phyloP scores from a whole-genome alignment of 2,329 filamentous ascomycete species.

The Aspergillus quadrilineatus region DNA sequence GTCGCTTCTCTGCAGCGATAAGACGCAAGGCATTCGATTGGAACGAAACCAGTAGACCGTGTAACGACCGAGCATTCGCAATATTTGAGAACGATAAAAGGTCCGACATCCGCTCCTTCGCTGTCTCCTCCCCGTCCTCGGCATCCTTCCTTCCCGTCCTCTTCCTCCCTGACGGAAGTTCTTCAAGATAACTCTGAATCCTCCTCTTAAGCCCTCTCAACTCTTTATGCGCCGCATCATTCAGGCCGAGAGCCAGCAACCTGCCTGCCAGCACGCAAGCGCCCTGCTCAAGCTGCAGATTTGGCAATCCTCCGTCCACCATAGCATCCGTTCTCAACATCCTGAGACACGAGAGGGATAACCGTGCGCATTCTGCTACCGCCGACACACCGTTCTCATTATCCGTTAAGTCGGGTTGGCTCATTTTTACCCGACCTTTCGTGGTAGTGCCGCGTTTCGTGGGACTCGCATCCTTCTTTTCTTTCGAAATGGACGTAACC shows the following conservation, averaged over 20 bases:
- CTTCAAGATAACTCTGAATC: slow-evolving; percentile 34
- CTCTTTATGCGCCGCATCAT: slow-evolving; percentile 43
- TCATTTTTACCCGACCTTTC: slow-evolving; percentile 22
- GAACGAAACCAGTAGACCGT: slow-evolving; percentile 38
- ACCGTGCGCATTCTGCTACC: slow-evolving; percentile 42
- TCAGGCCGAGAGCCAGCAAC: slow-evolving; percentile 40
- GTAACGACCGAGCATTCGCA: slow-evolving; percentile 25
- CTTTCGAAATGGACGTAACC: slow-evolving; percentile 14
- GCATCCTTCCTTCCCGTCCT: slow-evolving; percentile 20
- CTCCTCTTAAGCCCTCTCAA: slow-evolving; percentile 40
- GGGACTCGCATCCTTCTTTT: slow-evolving; percentile 28
- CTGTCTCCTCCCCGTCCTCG: slow-evolving; percentile 25
- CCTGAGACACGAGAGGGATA: slow-evolving; percentile 41
- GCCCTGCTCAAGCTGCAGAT: slow-evolving; percentile 44
- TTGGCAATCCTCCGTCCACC: slow-evolving; percentile 25
- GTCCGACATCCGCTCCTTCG: slow-evolving; percentile 39
- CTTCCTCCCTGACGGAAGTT: slow-evolving; percentile 16
- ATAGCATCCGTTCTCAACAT: slow-evolving; percentile 33
- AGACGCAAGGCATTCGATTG: slow-evolving; percentile 43
- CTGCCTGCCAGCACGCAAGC: slow-evolving; percentile 44
- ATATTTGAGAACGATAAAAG: slow-evolving; percentile 37
- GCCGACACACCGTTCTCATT: slow-evolving; percentile 28
- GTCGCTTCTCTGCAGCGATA: slow-evolving; percentile 35
- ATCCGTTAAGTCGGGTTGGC: neutral
- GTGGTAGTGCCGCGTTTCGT: slow-evolving; percentile 28